phyloP scores from a whole-genome alignment of 768 basidiomycete genomes.

The Amyloporia xantha region DNA sequence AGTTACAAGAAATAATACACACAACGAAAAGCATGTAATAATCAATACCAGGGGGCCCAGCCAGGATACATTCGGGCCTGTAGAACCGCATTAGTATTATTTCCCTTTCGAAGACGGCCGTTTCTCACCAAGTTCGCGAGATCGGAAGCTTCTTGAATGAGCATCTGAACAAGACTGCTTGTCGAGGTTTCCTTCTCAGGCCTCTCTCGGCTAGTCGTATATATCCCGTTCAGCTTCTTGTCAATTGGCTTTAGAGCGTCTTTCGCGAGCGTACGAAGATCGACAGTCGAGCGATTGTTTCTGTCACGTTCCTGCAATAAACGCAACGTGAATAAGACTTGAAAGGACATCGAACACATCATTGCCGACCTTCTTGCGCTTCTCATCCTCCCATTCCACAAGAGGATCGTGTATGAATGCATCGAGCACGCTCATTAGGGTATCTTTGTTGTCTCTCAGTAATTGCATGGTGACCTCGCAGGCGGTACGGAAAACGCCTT shows the following conservation, averaged over 20 bases:
- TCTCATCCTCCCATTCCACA: slow-evolving; percentile 90
- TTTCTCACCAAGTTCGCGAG: slow-evolving; percentile 55
- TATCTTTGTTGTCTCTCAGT: slow-evolving; percentile 86
- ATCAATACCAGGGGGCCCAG: slow-evolving; percentile 78
- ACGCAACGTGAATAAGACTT: neutral
- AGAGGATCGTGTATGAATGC: slow-evolving; percentile 97
- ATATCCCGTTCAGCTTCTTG: slow-evolving; percentile 73
- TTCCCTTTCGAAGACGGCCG: neutral
- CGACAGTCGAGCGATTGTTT: slow-evolving; percentile 21
- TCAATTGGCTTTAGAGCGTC: slow-evolving; percentile 75
- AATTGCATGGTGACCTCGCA: slow-evolving; percentile 88
- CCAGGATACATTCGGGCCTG: slow-evolving; percentile 89
- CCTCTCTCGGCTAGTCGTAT: slow-evolving; percentile 43
- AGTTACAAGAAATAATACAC: too few species aligned
- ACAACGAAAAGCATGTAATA: neutral
- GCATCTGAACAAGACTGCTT: slow-evolving; percentile 81
- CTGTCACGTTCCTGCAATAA: slow-evolving; percentile 13
- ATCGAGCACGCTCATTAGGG: slow-evolving; percentile 90
- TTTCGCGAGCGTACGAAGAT: slow-evolving; percentile 64
- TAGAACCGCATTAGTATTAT: slow-evolving; percentile 9
- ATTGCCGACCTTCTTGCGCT: slow-evolving; percentile 48
- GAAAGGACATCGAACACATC: neutral
- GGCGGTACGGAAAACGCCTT: slow-evolving; percentile 84
- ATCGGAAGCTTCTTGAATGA: slow-evolving; percentile 87
- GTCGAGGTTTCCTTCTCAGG: slow-evolving; percentile 52